Base-by-base conservation (phyloP, 2,329 filamentous ascomycete genomes). In the Aspergillus candidus region DNA sequence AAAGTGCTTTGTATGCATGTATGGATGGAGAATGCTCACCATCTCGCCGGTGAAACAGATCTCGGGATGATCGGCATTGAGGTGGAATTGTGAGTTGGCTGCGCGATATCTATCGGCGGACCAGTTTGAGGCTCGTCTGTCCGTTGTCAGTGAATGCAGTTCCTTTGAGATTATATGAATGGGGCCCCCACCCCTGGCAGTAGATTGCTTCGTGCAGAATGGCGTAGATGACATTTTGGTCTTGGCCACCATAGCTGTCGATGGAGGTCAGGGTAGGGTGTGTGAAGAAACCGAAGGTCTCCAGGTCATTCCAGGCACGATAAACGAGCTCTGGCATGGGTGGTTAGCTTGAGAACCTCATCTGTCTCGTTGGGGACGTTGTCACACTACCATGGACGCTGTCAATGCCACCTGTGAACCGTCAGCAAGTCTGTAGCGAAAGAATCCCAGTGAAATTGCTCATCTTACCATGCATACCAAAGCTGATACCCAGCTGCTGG, bases 41-140 rank as follows among this genome's bases (percentile, higher is more conserved):
- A 95, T 96, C 70, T 97, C 91, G 47, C 90, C 89, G 0, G 87
- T 88, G 69, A 96, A 94, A 65, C 78, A 86, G 15, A 93, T 71
- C 0, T 83, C 82, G 2, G 69, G 61, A 5, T 71, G 63, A 1
- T 62, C 61, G 7, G 48, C 64, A 2, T 70, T 65, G 13, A 72
- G 56, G 41, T 72, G 66, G 61, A 79, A 81, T 12, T 66, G 67
- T 0, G 70, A 61, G 48, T 68, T 69, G 4, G 55, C 56, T 13
- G 54, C 48, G 17, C 60, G 59, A 34, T 58, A 42, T 41, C 51
- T 74, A 65, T 52, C 84, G 74, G 41, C 89, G 69, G 88, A 82
- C 89, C 89, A 95, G 44, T 80, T 77, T 2, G 87, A 83, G 7
- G 79, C 73, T 30, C 76, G 53, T 32, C 68, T 71, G 62, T 6